phyloP scores from a whole-genome alignment of 257 asterid species.

The Nicotiana tabacum region DNA sequence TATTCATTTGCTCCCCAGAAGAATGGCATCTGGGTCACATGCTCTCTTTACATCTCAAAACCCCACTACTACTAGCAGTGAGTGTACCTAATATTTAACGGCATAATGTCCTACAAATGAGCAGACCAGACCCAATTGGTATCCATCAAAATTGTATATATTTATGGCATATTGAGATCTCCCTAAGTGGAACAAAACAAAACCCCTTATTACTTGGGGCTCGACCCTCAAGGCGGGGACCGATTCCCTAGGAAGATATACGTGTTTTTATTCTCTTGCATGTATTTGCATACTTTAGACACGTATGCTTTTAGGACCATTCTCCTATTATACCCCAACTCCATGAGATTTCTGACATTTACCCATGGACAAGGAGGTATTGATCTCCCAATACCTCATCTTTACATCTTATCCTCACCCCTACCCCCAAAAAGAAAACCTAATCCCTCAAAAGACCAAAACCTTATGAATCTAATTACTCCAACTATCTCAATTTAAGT shows the following conservation, averaged over 20 bases:
- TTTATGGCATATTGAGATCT: not conserved
- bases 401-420: not conserved
- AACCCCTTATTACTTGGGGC: constrained; percentile 8
- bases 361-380: not conserved
- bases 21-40: constrained; percentile 47
- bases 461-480: not conserved
- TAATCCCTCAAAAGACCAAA: not conserved
- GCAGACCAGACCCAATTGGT: not conserved
- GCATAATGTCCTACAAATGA: constrained; percentile 6
- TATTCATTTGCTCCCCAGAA: constrained; percentile 39
- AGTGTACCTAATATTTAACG: constrained; percentile 21
- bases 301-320: constrained; percentile 20
- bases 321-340: not conserved
- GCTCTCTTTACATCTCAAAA: not conserved
- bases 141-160: not conserved
- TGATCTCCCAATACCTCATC: not conserved
- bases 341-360: constrained; percentile 7
- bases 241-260: constrained; percentile 15
- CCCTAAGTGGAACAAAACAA: not conserved
- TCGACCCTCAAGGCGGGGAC: constrained; percentile 59
- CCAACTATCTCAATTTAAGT: too few species aligned
- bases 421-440: not conserved
- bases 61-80: constrained; percentile 7
- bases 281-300: constrained; percentile 14
- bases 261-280: constrained; percentile 22